Base-by-base conservation (phyloP, 805 yeast genomes). In the Nakazawaea pomicola region DNA sequence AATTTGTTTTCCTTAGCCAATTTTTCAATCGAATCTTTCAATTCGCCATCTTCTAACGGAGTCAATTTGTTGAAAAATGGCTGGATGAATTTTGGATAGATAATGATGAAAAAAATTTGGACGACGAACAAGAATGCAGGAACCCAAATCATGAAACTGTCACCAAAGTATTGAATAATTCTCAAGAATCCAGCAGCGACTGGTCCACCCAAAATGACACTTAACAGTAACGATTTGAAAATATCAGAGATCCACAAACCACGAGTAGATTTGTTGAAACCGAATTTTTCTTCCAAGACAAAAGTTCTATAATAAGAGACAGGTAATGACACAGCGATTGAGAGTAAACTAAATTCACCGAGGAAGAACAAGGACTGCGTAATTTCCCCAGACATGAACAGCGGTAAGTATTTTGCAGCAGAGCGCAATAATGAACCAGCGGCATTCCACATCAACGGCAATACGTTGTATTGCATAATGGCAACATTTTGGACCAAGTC, bases 41-140 rank as follows among this genome's bases (percentile, higher is more conserved):
- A 75, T 58, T 88, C 90, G 29, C 98, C 97, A 35, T 85, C 88
- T 52, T 84, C 88, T 50, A 93, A 74, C 24, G 97, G 96, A 29
- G 88, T 83, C 48, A 87, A 78, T 56, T 86, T 90, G 71, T 93
- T 89, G 72, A 93, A 93, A 48, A 88, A 65, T 4, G 99, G 99
- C 67, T 84, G 89, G 53, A 93, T 90, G 50, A 88, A 71, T 20
- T 85, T 79, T 27, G 98, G 98, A 55, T 72, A 76, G 34, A 91
- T 67, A 24, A 93, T 79, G 68, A 84, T 80, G 40, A 80, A 73
- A 43, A 84, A 64, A 40, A 91, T 67, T 61, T 84, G 95, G 47
- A 89, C 76, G 14, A 65, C 69, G 32, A 90, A 71, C 31, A 86
- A 64, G 55, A 89, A 82, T 11, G 74, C 64, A 66, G 95, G 81